Evolutionary conservation across 257 asterid species (phyloP), one percentile per base, ranked within the genome.

Genomic region (Solanum rostratum): DNA sequence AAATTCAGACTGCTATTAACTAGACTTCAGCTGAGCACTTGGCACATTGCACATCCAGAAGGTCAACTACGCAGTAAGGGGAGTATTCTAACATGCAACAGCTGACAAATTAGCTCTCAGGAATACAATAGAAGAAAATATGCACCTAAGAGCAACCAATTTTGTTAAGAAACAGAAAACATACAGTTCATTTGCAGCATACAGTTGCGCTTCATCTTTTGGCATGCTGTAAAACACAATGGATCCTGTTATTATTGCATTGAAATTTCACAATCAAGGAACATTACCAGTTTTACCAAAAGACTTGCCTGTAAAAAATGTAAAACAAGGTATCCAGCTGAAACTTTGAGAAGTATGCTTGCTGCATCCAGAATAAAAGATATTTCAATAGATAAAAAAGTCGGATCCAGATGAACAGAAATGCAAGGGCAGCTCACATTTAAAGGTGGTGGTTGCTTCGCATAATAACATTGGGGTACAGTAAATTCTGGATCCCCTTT

Each of bases 151-250:
- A 81, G 60, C 41, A 74, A 65, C 82, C 52, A 84, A 49, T 11
- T 62, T 30, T 57, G 78, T 83, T 18, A 30, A 15, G 29, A 53
- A 63, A 41, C 84, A 55, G 78, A 83, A 82, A 79, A 85, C 97
- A 86, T 90, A 95, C 99, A 95, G 91, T 87, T 95, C 99, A 71
- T 91, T 93, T 85, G 96, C 97, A 15, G 99, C 97, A 87, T 84
- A 91, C 86, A 95, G 90, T 87, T 95, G 99, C 0, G 98, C 97
- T 88, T 93, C 96, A 3, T 93, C 99, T 89, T 88, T 93, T 33
- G 99, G 98, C 99, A 95, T 95, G 95, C 99, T 94, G 88, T 84
- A 86, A 85, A 85, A 87, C 65, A 87, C 73, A 70, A 83, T 81
- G 43, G 46, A 50, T 78, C 63, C 63, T 50, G 82, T 78, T 78